Percentiles rank a stretch among this genome's conserved stretches.
Evolutionary conservation across 2,329 filamentous ascomycete species (phyloP).

Genomic region (Macrophomina pseudophaseolina): DNA sequence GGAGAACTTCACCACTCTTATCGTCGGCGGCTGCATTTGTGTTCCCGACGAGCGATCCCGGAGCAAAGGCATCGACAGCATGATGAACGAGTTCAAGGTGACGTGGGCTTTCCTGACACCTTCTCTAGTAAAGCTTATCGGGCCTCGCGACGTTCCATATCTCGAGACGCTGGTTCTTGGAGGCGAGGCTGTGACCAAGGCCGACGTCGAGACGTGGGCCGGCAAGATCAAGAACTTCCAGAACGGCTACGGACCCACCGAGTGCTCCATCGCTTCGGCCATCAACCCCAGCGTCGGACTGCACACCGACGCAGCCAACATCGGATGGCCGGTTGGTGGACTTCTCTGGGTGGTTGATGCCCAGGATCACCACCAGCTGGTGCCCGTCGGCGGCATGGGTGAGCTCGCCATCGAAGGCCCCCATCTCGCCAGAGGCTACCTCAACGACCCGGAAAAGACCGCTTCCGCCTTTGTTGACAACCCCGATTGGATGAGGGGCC

Average conservation of each 20-base stretch:
- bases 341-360: conserved; percentile 44
- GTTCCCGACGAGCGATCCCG: conserved; percentile 48
- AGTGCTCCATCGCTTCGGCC: conserved; percentile 5
- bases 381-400: conserved; percentile 48
- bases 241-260: conserved; percentile 44
- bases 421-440: conserved; percentile 47
- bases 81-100: conserved; percentile 43
- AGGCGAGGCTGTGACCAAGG: conserved; percentile 47
- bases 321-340: background rate
- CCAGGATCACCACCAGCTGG: conserved; percentile 35
- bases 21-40: conserved; percentile 48
- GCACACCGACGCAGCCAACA: conserved; percentile 4
- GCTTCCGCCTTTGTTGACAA: conserved; percentile 39
- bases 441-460: conserved; percentile 44
- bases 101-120: conserved; percentile 47
- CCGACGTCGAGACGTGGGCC: background rate
- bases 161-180: conserved; percentile 52
- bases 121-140: conserved; percentile 46
- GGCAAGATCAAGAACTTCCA: conserved; percentile 31
- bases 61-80: conserved; percentile 56
- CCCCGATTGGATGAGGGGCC: conserved; percentile 34
- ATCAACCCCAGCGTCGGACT: background rate
- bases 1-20: conserved; percentile 43
- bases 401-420: conserved; percentile 55
- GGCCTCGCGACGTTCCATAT: conserved; percentile 51